Evolutionary conservation across 495 filamentous ascomycete species (phyloP).

Genomic region (Aspergillus avenaceus): DNA sequence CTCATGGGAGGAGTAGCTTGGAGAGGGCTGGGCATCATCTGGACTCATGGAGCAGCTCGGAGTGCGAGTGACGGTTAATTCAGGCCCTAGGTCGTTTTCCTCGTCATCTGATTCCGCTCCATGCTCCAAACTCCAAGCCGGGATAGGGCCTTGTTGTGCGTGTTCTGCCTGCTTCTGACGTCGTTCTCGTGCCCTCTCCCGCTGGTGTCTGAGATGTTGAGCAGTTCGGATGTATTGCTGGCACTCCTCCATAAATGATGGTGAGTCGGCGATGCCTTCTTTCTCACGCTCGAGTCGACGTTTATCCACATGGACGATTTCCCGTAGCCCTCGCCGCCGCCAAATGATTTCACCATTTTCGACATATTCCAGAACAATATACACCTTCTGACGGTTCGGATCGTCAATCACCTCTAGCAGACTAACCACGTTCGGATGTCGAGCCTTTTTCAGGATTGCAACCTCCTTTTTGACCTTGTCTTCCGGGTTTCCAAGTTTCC

Average conservation of each 20-base stretch:
- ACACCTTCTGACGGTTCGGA: slow-evolving; percentile 91
- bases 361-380: slow-evolving; percentile 93
- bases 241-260: slow-evolving; percentile 54
- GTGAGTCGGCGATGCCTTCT: slow-evolving; percentile 51
- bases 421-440: slow-evolving; percentile 91
- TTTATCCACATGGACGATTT: slow-evolving; percentile 79
- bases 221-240: slow-evolving; percentile 55
- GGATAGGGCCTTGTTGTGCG: slow-evolving; percentile 40
- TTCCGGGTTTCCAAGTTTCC: slow-evolving; percentile 67
- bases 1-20: slow-evolving; percentile 44
- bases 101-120: slow-evolving; percentile 63
- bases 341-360: slow-evolving; percentile 91
- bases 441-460: slow-evolving; percentile 95
- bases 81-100: slow-evolving; percentile 38
- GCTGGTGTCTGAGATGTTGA: slow-evolving; percentile 51
- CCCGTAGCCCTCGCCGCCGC: slow-evolving; percentile 76
- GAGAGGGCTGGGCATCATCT: slow-evolving; percentile 33
- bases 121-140: slow-evolving; percentile 76
- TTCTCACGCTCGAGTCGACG: slow-evolving; percentile 69
- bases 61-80: slow-evolving; percentile 30
- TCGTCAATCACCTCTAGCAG: slow-evolving; percentile 97
- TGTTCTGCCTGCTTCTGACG: slow-evolving; percentile 47
- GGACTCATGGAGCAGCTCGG: slow-evolving; percentile 29
- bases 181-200: slow-evolving; percentile 53
- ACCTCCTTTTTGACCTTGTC: slow-evolving; percentile 97